Evolutionary conservation across 2,329 filamentous ascomycete genomes (phyloP).

Genomic region (Pleurostoma richardsiae): DNA sequence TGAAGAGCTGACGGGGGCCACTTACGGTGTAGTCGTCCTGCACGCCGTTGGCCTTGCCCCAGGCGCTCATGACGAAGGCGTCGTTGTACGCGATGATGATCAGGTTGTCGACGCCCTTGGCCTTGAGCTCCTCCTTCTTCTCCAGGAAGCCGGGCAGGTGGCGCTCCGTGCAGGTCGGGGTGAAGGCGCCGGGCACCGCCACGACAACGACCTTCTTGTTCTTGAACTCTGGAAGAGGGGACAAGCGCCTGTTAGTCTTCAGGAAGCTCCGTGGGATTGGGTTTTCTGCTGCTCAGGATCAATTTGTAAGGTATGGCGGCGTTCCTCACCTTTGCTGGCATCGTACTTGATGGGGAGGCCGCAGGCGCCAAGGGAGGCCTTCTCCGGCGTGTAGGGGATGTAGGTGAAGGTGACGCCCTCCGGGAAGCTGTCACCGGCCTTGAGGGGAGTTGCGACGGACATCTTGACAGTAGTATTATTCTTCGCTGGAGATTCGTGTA

Average conservation of each 20-base stretch:
- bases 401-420: slow-evolving; percentile 77
- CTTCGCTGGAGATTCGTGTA: neutral
- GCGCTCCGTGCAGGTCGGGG: slow-evolving; percentile 75
- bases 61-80: slow-evolving; percentile 80
- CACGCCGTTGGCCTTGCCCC: slow-evolving; percentile 82
- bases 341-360: slow-evolving; percentile 74
- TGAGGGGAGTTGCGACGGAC: slow-evolving; percentile 42
- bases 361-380: slow-evolving; percentile 65
- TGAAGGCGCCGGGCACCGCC: slow-evolving; percentile 69
- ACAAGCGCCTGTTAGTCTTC: neutral
- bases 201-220: slow-evolving; percentile 53
- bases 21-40: slow-evolving; percentile 60
- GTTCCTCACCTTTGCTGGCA: slow-evolving; percentile 61
- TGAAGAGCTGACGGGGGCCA: slow-evolving; percentile 6
- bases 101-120: slow-evolving; percentile 78
- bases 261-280: slow-evolving; percentile 8
- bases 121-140: slow-evolving; percentile 64
- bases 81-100: slow-evolving; percentile 83
- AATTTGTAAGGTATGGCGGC: too few relatives aligned
- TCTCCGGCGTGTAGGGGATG: slow-evolving; percentile 70
- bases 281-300: neutral
- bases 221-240: slow-evolving; percentile 39
- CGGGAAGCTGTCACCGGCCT: slow-evolving; percentile 81
- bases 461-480: slow-evolving; percentile 27
- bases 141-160: slow-evolving; percentile 79